A percentile compares a stretch with the other conserved stretches of the same genome.
phyloP scores from a whole-genome alignment of 2,329 filamentous ascomycete species.

The Pezicula carpinea region DNA sequence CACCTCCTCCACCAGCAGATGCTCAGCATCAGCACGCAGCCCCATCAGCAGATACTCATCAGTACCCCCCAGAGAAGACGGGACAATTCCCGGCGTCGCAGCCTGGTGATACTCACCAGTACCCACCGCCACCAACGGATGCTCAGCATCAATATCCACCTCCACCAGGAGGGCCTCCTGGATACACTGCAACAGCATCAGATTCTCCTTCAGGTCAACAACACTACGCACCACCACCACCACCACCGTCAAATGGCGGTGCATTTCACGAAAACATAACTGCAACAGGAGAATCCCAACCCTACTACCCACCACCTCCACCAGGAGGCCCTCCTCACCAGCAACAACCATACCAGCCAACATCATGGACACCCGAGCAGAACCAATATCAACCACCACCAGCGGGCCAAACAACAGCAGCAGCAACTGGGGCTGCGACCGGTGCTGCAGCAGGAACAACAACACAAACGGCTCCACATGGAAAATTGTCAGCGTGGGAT shows the following conservation, averaged over 20 bases:
- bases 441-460: background rate
- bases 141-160: background rate
- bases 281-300: too few species aligned
- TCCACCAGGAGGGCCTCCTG: too few species aligned
- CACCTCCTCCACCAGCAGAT: background rate
- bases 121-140: background rate
- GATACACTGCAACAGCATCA: too few species aligned
- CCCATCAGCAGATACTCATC: too few species aligned
- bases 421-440: background rate
- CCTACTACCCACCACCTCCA: background rate
- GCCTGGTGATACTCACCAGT: background rate
- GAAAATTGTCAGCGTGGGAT: slow-evolving; percentile 36
- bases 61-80: background rate
- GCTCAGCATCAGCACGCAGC: background rate
- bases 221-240: too few species aligned
- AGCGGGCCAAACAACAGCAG: background rate
- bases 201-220: too few species aligned
- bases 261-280: too few species aligned
- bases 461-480: background rate
- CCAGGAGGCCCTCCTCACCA: background rate
- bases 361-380: background rate
- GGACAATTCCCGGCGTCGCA: background rate
- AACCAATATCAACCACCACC: background rate
- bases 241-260: too few species aligned
- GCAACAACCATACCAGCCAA: background rate